Base-by-base conservation (phyloP, 2,329 filamentous ascomycete genomes). In the Cercospora sojina region DNA sequence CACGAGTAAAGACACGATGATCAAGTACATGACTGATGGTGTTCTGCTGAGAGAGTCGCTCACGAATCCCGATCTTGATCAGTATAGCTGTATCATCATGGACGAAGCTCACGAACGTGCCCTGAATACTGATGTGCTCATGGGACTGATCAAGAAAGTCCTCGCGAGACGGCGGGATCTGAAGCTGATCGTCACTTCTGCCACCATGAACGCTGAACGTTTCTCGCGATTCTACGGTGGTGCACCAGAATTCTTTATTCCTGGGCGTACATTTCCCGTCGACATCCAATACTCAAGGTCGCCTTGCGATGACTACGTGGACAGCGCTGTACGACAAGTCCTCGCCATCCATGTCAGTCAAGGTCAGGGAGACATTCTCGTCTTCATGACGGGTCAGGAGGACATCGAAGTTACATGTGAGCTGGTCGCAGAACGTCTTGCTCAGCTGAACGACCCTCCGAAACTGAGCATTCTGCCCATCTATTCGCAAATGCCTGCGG, bases 21-120 rank as follows among this genome's bases (percentile, higher is more conserved):
- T 99, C 81, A 99, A 99, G 80, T 99, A 99, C 79, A 97, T 99
- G 93, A 99, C 95, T 0, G 96, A 99, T 75, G 95, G 95, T 82
- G 92, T 99, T 23, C 82, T 99, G 53, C 85, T 99, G 32, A 87
- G 95, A 81, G 96, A 99, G 76, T 97, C 93, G 5, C 84, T 99
- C 10, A 93, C 93, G 67, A 94, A 98, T 78, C 88, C 90, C 6
- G 94, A 99, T 77, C 84, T 99, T 55, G 95, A 98, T 78, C 91
- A 92, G 70, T 99, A 99, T 77, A 97, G 94, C 13, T 97, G 93
- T 77, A 93, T 99, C 74, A 99, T 99, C 79, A 99, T 99, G 95
- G 95, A 99, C 77, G 95, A 99, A 82, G 96, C 95, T 4, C 95
- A 99, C 84, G 95, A 99, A 79, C 87, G 95, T 78, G 94, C 95